Percentiles rank a stretch among this genome's conserved stretches.
Evolutionary conservation across 192 early-diverging fungal genomes (phyloP).

Genomic region (Coemansia asiatica): DNA sequence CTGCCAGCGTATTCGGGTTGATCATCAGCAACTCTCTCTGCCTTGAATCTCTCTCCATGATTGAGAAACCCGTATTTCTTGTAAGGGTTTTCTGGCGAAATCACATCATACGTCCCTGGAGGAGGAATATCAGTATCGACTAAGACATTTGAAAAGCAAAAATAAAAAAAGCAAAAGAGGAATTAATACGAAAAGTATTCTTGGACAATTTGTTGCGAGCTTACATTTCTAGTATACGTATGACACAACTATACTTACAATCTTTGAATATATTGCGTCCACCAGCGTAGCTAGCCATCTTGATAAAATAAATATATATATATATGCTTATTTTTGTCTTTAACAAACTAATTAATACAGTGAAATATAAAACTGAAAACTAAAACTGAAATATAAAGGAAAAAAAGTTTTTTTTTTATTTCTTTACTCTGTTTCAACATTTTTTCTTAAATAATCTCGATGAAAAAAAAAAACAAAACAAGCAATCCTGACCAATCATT

Average conservation of each 20-base stretch:
- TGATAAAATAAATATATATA: neutral
- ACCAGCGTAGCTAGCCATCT: slow-evolving; percentile 42
- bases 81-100: slow-evolving; percentile 37
- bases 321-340: neutral
- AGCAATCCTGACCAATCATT: slow-evolving; percentile 3
- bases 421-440: neutral
- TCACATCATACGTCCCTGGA: slow-evolving; percentile 38
- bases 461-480: slow-evolving; percentile 20
- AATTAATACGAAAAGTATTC: neutral
- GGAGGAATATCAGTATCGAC: slow-evolving; percentile 48
- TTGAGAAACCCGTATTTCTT: slow-evolving; percentile 47
- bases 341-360: slow-evolving; percentile 4
- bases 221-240: too few species aligned
- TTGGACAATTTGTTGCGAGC: neutral
- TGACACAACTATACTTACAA: slow-evolving; percentile 20
- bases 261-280: slow-evolving; percentile 41
- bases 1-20: neutral
- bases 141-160: slow-evolving; percentile 9
- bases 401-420: slow-evolving; percentile 13
- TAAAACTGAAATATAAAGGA: neutral
- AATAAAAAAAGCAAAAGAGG: neutral
- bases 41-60: slow-evolving; percentile 34
- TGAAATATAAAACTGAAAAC: too few species aligned
- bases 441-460: neutral
- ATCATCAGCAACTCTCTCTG: slow-evolving; percentile 1